Conservation (phyloP, 139 green algal genomes). For the Prasinococcaceae sp. region DNA sequence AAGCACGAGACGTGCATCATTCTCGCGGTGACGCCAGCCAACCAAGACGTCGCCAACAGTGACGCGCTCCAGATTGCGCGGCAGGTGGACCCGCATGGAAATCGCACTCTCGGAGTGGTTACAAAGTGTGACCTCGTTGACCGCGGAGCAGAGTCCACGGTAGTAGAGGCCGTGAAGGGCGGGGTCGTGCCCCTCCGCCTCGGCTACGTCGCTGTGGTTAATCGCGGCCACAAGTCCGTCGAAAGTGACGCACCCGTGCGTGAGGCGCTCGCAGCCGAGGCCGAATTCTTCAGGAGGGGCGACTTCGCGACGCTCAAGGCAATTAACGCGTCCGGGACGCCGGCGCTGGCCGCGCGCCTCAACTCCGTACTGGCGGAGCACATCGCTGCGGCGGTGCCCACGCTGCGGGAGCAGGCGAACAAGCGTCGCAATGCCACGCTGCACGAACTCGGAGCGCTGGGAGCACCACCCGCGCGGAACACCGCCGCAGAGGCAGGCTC, state of each 20-base stretch:
- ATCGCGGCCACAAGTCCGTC: slow-evolving; percentile 47
- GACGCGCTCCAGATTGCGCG: slow-evolving; percentile 86
- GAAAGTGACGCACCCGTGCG: slow-evolving; percentile 6
- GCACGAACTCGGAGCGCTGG: no score
- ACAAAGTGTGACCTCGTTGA: slow-evolving; percentile 3
- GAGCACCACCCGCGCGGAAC: no score
- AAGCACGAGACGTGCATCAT: slow-evolving; percentile 70
- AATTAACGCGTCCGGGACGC: neutral
- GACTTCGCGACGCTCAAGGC: no score
- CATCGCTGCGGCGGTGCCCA: no score
- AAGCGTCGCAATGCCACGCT: no score
- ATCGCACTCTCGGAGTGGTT: slow-evolving; percentile 34
- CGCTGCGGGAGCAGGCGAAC: no score
- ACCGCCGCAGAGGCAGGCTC: no score
- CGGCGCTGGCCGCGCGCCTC: neutral
- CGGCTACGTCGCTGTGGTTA: slow-evolving; percentile 78
- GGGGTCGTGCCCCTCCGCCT: slow-evolving; percentile 75
- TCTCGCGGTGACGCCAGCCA: slow-evolving; percentile 88
- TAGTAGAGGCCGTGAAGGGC: slow-evolving; percentile 68
- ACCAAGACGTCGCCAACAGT: slow-evolving; percentile 83
- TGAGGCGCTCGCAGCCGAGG: slow-evolving; percentile 30
- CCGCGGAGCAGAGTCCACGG: no score
- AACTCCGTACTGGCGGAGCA: no score
- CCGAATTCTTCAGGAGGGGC: slow-evolving; percentile 59
- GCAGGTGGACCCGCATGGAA: slow-evolving; percentile 53